A percentile compares a stretch with the other conserved stretches of the same genome.
Conservation (phyloP, 805 yeast genomes). For the Metschnikowia arizonensis region DNA sequence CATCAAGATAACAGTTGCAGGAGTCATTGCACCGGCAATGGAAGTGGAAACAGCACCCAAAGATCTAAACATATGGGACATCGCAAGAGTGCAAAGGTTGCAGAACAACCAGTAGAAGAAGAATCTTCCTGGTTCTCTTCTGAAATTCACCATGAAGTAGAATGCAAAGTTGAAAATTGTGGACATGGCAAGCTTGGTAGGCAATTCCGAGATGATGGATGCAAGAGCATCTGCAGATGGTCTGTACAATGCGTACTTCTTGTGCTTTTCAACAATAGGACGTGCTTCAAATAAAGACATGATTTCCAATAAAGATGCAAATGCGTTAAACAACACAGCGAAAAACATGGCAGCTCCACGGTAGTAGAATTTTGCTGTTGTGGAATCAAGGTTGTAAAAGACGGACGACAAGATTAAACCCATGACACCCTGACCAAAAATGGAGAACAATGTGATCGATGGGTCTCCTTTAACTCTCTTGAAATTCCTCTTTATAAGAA, state of each 20-base stretch:
- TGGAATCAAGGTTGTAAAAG: conserved; percentile 47
- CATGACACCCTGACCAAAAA: conserved; percentile 52
- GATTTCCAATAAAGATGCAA: conserved; percentile 57
- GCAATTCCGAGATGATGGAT: conserved; percentile 55
- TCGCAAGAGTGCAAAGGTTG: conserved; percentile 21
- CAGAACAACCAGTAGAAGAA: conserved; percentile 36
- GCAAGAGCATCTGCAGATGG: conserved; percentile 74
- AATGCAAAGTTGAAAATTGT: conserved; percentile 30
- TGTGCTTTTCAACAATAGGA: conserved; percentile 67
- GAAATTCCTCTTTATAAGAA: conserved; percentile 51
- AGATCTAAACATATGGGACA: conserved; percentile 41
- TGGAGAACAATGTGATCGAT: conserved; percentile 48
- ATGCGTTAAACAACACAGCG: conserved; percentile 57
- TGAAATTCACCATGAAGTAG: conserved; percentile 30
- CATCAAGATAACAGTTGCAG: conserved; percentile 44
- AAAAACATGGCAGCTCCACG: conserved; percentile 64
- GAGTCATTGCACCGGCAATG: conserved; percentile 41
- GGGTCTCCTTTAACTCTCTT: conserved; percentile 54
- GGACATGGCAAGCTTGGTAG: conserved; percentile 46
- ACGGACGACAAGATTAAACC: conserved; percentile 60
- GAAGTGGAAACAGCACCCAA: conserved; percentile 42
- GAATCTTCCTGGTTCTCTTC: conserved; percentile 35
- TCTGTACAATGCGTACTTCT: conserved; percentile 64
- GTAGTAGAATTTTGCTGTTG: conserved; percentile 54
- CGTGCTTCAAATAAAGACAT: conserved; percentile 55